These are phyloP conservation scores for Leccinum subatratum DNA, from an alignment of 1,284 basidiomycete genomes.

Conservation along the genomic window DNA sequence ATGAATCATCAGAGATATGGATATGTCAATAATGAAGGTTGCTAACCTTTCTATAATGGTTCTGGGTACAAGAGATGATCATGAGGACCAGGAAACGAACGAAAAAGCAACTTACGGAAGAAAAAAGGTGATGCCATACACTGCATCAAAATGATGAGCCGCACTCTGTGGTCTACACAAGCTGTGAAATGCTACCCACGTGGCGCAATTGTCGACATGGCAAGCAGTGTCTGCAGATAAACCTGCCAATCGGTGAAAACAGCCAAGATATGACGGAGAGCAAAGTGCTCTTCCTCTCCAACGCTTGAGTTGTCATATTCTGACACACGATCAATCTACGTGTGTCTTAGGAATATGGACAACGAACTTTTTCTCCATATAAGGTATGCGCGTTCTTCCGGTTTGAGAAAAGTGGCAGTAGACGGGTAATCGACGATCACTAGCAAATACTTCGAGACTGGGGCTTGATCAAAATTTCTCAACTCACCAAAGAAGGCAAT, in stretches of 20 bases:
- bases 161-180: background rate
- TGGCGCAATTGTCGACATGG: slow-evolving; percentile 55
- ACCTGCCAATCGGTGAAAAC: slow-evolving; percentile 66
- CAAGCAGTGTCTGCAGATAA: slow-evolving; percentile 38
- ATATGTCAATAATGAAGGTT: slow-evolving; percentile 2
- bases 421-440: slow-evolving; percentile 47
- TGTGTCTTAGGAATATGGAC: background rate
- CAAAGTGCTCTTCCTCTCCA: slow-evolving; percentile 45
- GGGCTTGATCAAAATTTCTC: background rate
- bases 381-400: slow-evolving; percentile 43
- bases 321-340: slow-evolving; percentile 7
- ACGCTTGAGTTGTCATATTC: slow-evolving; percentile 59
- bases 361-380: slow-evolving; percentile 52
- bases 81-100: background rate
- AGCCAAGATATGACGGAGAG: slow-evolving; percentile 42
- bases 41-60: slow-evolving; percentile 59
- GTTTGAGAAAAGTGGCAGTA: slow-evolving; percentile 46
- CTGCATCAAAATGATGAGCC: slow-evolving; percentile 22
- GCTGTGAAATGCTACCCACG: slow-evolving; percentile 37
- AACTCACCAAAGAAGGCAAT: slow-evolving; percentile 30
- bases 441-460: slow-evolving; percentile 14
- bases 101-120: slow-evolving; percentile 47
- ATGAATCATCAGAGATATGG: background rate
- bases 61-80: slow-evolving; percentile 30
- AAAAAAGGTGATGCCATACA: slow-evolving; percentile 61